Conservation (phyloP, 2,329 filamentous ascomycete species). For the Sarocladiaceae sp. region DNA sequence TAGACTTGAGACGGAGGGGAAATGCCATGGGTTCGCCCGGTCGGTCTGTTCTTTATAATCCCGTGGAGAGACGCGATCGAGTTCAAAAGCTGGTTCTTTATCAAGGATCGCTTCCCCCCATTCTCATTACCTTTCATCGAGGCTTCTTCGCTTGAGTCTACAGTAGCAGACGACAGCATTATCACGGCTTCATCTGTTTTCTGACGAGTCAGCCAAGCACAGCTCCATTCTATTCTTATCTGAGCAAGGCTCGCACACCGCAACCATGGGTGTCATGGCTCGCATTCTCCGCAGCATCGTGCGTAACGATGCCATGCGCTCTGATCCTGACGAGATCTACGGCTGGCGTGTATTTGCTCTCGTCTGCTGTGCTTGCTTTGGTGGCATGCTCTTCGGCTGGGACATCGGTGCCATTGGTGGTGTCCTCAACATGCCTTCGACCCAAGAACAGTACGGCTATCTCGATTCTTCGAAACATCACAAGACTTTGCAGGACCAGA, state of each 20-base stretch:
- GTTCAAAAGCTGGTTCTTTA: too few species aligned
- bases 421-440: slow-evolving; percentile 56
- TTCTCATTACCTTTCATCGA: too few species aligned
- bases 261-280: slow-evolving; percentile 35
- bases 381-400: slow-evolving; percentile 52
- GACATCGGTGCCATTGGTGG: slow-evolving; percentile 65
- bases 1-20: neutral
- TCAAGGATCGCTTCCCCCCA: too few species aligned
- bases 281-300: slow-evolving; percentile 52
- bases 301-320: slow-evolving; percentile 67
- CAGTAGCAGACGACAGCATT: too few species aligned
- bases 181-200: too few species aligned
- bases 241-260: slow-evolving; percentile 1
- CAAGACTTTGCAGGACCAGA: slow-evolving; percentile 54
- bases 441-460: slow-evolving; percentile 42
- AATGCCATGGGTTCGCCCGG: neutral
- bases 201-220: too few species aligned
- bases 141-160: too few species aligned
- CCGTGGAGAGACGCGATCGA: too few species aligned
- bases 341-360: slow-evolving; percentile 65
- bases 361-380: slow-evolving; percentile 63
- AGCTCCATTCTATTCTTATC: too few species aligned
- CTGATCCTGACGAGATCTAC: slow-evolving; percentile 64
- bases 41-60: too few species aligned
- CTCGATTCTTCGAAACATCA: slow-evolving; percentile 19